phyloP scores from a whole-genome alignment of 2,329 filamentous ascomycete species.

The Fusarium mundagurra region DNA sequence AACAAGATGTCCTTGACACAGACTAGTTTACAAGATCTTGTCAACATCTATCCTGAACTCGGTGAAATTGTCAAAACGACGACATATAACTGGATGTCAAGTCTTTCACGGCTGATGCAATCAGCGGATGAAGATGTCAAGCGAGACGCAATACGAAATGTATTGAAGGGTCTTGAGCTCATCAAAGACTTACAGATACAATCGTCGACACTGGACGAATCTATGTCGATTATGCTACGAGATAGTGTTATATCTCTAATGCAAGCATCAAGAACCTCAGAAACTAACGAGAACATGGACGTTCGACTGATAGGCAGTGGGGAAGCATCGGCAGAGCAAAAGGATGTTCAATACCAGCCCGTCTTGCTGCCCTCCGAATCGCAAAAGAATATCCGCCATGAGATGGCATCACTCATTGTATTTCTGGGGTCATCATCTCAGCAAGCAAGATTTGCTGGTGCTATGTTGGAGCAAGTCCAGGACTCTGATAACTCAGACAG shows the following conservation, averaged over 20 bases:
- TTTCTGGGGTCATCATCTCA: conserved; percentile 66
- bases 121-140: conserved; percentile 83
- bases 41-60: conserved; percentile 69
- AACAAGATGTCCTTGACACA: conserved; percentile 50
- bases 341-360: conserved; percentile 60
- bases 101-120: conserved; percentile 85
- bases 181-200: conserved; percentile 71
- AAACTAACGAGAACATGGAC: conserved; percentile 25
- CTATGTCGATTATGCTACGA: conserved; percentile 73
- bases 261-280: conserved; percentile 34
- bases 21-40: conserved; percentile 68
- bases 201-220: conserved; percentile 73
- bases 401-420: conserved; percentile 67
- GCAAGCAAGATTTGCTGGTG: conserved; percentile 68
- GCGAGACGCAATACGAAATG: conserved; percentile 74
- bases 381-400: conserved; percentile 68
- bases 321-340: conserved; percentile 15
- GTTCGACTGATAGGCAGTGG: conserved; percentile 43
- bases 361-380: conserved; percentile 72
- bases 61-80: conserved; percentile 73
- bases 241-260: conserved; percentile 72
- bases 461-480: conserved; percentile 72
- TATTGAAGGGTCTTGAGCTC: conserved; percentile 77
- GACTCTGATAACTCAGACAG: conserved; percentile 63
- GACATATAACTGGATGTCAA: conserved; percentile 82